Evolutionary conservation across 2,329 filamentous ascomycete genomes (phyloP).

Genomic region (Nothophoma quercina): DNA sequence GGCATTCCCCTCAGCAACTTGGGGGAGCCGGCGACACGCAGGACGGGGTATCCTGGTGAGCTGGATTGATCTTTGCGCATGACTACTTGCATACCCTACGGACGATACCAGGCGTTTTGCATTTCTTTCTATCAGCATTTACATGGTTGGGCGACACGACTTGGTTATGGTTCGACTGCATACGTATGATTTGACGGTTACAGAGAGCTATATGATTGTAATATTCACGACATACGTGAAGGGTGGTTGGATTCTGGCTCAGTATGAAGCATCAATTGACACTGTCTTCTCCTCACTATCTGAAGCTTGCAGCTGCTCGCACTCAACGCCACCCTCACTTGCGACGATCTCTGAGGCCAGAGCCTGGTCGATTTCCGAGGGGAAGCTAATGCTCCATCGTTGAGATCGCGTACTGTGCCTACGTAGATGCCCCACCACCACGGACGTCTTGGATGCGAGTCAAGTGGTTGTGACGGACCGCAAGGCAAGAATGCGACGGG

Average conservation of each 20-base stretch:
- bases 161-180: constrained; percentile 17
- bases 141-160: constrained; percentile 29
- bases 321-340: neutral
- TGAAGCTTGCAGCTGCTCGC: too few species aligned
- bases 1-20: constrained; percentile 56
- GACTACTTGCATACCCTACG: constrained; percentile 22
- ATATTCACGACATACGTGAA: constrained; percentile 12
- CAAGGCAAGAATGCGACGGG: neutral
- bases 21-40: constrained; percentile 29
- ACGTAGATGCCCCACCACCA: neutral
- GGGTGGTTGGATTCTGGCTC: neutral
- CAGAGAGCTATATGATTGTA: constrained; percentile 28
- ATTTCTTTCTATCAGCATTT: constrained; percentile 30
- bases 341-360: neutral
- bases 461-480: neutral
- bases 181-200: constrained; percentile 24
- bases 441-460: neutral
- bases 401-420: neutral
- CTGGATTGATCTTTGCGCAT: constrained; percentile 32
- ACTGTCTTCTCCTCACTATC: neutral
- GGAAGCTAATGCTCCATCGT: neutral
- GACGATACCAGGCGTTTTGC: constrained; percentile 31
- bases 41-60: constrained; percentile 35
- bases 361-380: neutral
- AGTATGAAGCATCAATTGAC: constrained; percentile 6